A percentile compares a stretch with the other conserved stretches of the same genome.
Conservation (phyloP, 2,329 filamentous ascomycete genomes). For the Fusarium camptoceras region DNA sequence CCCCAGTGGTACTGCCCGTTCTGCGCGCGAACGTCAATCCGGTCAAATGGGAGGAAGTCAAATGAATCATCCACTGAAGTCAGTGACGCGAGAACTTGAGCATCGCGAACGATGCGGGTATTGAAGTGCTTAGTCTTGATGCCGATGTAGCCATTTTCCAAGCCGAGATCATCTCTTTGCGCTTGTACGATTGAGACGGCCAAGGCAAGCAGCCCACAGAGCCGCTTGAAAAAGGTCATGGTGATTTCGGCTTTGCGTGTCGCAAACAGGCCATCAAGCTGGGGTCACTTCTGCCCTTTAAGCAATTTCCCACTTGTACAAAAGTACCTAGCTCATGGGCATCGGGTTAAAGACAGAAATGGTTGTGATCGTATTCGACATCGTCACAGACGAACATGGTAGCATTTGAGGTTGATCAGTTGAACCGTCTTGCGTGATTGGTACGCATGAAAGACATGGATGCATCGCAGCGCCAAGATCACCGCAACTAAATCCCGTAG, state of each 20-base stretch:
- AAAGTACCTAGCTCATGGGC: background rate
- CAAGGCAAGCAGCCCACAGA: background rate
- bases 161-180: conserved; percentile 49
- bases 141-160: conserved; percentile 55
- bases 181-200: background rate
- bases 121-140: conserved; percentile 57
- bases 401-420: background rate
- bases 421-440: background rate
- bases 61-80: conserved; percentile 56
- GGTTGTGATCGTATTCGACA: background rate
- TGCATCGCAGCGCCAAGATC: background rate
- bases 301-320: background rate
- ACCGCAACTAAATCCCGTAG: background rate
- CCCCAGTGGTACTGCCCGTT: conserved; percentile 70
- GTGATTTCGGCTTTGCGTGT: background rate
- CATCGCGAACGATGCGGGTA: conserved; percentile 56
- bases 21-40: conserved; percentile 58
- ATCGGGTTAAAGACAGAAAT: background rate
- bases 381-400: background rate
- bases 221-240: conserved; percentile 12
- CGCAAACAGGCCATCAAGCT: background rate
- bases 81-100: conserved; percentile 63
- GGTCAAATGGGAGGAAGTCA: conserved; percentile 67
- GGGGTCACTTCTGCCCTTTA: background rate
- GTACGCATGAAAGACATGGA: background rate